These are phyloP conservation scores for Mucor piriformis DNA, from an alignment of 371 early-diverging fungal genomes.

Conservation along the genomic window DNA sequence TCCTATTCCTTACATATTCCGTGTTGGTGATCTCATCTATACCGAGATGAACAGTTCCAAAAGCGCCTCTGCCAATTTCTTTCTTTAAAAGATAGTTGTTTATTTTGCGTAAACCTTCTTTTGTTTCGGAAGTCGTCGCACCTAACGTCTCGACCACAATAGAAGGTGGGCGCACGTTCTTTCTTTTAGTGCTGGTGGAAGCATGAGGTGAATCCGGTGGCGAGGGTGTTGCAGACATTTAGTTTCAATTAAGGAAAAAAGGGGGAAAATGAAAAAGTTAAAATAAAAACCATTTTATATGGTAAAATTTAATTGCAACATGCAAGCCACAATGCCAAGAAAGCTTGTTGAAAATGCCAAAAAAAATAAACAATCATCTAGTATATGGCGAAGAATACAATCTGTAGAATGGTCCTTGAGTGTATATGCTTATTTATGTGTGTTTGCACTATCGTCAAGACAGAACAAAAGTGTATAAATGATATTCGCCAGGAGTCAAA, in stretches of 20 bases:
- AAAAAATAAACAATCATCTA: neutral
- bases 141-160: constrained; percentile 68
- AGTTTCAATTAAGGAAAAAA: neutral
- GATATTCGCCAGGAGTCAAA: no score
- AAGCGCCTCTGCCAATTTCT: constrained; percentile 86
- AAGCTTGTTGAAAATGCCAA: neutral
- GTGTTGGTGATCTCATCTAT: constrained; percentile 56
- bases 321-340: constrained; percentile 3
- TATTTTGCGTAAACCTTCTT: constrained; percentile 68
- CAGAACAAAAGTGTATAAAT: no score
- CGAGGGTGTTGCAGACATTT: constrained; percentile 10
- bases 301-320: constrained; percentile 1
- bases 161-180: constrained; percentile 38
- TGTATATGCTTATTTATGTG: no score
- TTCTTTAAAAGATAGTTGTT: constrained; percentile 82
- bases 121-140: constrained; percentile 72
- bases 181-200: constrained; percentile 11
- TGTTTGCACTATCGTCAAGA: no score
- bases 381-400: no score
- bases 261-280: constrained; percentile 3
- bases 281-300: neutral
- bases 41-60: constrained; percentile 86
- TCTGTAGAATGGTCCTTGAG: no score
- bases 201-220: constrained; percentile 9
- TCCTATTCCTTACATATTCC: constrained; percentile 71